Conservation (phyloP, 2,329 filamentous ascomycete species). For the Cladosporium sp. region DNA sequence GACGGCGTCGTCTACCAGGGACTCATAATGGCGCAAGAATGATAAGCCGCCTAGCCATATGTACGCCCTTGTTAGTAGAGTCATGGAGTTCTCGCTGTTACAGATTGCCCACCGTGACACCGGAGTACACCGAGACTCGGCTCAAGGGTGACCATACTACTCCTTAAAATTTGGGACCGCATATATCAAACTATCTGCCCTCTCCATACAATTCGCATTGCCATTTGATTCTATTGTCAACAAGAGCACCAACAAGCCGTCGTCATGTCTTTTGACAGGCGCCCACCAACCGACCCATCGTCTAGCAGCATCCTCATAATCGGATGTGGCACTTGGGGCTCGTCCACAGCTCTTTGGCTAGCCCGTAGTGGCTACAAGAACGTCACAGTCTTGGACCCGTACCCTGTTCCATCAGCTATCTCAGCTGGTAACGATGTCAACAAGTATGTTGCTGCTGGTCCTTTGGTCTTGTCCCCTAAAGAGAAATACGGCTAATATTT, state of each 20-base stretch:
- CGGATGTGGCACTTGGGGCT: slow-evolving; percentile 50
- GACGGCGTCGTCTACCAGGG: not conserved
- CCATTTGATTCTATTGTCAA: not conserved
- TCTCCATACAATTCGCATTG: not conserved
- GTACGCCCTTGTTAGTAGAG: not conserved
- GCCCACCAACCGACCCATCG: not conserved
- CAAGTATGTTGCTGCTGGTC: slow-evolving; percentile 26
- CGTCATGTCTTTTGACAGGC: not conserved
- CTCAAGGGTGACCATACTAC: no score
- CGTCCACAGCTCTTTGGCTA: slow-evolving; percentile 50
- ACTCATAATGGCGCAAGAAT: not conserved
- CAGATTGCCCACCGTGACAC: not conserved
- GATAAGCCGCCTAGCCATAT: not conserved
- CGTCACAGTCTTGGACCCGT: slow-evolving; percentile 47
- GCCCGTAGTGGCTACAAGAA: slow-evolving; percentile 47
- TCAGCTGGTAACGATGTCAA: slow-evolving; percentile 51
- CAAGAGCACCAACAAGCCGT: not conserved
- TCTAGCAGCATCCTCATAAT: slow-evolving; percentile 37
- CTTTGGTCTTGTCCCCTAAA: accelerated
- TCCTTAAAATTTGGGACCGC: not conserved
- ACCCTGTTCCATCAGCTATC: slow-evolving; percentile 44
- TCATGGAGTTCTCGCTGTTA: not conserved
- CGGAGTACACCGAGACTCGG: not conserved
- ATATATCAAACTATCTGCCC: no score
- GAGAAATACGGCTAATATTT: not conserved